These are phyloP conservation scores for Nephelium lappaceum DNA, from an alignment of 345 rosid species.

Conservation along the genomic window DNA sequence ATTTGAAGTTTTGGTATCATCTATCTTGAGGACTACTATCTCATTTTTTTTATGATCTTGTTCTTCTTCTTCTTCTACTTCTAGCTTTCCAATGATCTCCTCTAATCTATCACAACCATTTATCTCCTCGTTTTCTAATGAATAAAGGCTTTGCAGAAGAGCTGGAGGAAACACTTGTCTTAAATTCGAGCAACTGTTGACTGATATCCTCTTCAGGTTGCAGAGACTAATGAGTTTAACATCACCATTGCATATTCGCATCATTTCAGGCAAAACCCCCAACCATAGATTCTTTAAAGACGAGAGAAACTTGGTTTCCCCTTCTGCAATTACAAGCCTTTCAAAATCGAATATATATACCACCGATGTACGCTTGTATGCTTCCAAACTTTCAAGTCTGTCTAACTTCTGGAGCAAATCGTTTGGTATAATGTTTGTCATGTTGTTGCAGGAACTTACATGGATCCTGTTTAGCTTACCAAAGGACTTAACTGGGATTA, in stretches of 20 bases:
- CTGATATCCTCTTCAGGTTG: background rate
- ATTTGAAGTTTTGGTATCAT: background rate
- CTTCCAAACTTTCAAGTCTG: background rate
- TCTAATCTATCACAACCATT: background rate
- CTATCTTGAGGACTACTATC: background rate
- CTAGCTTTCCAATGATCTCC: background rate
- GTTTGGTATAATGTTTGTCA: background rate
- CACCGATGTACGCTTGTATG: accelerated
- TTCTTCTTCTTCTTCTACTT: background rate
- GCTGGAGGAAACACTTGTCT: background rate
- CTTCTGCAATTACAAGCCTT: background rate
- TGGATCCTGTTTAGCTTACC: background rate
- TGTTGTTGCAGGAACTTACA: accelerated
- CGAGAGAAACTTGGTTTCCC: background rate
- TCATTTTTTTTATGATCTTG: too few species aligned
- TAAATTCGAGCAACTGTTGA: accelerated
- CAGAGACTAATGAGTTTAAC: background rate
- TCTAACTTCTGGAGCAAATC: background rate
- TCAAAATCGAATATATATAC: background rate
- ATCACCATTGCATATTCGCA: background rate
- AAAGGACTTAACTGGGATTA: background rate
- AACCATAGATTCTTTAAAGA: background rate
- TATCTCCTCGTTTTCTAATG: background rate
- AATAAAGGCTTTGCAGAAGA: background rate
- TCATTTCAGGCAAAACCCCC: background rate